Conservation (phyloP, 345 rosid genomes). For the Salix viminalis region DNA sequence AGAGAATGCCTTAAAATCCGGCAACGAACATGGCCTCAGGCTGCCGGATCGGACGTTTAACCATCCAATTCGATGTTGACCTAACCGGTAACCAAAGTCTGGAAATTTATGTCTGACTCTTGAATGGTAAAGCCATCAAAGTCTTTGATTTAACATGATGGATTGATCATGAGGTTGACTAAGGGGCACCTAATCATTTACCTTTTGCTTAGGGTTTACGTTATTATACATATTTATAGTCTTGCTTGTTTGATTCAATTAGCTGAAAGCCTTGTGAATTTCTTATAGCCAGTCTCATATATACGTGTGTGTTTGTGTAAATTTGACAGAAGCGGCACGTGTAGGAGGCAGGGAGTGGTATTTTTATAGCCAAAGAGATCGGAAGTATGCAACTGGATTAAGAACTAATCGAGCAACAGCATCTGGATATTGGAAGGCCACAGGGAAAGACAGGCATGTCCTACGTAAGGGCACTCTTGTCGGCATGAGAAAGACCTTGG, state of each 20-base stretch:
- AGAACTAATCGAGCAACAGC: conserved; percentile 86
- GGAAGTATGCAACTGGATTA: conserved; percentile 85
- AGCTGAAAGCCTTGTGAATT: neutral
- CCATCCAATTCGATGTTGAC: neutral
- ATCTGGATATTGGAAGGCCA: conserved; percentile 93
- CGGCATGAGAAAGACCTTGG: conserved; percentile 92
- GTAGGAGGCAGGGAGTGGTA: conserved; percentile 91
- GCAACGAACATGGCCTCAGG: neutral
- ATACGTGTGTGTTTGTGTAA: neutral
- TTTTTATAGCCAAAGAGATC: conserved; percentile 77
- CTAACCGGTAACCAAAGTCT: neutral
- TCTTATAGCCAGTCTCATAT: neutral
- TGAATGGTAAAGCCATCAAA: neutral
- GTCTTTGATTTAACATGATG: neutral
- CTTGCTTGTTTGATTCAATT: neutral
- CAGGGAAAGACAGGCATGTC: conserved; percentile 70
- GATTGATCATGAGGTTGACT: neutral
- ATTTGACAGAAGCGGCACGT: conserved; percentile 50
- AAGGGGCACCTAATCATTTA: neutral
- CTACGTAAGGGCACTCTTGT: conserved; percentile 51
- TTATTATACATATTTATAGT: neutral
- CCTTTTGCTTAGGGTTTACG: neutral
- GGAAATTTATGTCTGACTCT: neutral
- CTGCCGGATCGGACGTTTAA: neutral
- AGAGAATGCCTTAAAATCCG: neutral